phyloP scores from a whole-genome alignment of 768 basidiomycete species.

The Aureoboletus auriporus region DNA sequence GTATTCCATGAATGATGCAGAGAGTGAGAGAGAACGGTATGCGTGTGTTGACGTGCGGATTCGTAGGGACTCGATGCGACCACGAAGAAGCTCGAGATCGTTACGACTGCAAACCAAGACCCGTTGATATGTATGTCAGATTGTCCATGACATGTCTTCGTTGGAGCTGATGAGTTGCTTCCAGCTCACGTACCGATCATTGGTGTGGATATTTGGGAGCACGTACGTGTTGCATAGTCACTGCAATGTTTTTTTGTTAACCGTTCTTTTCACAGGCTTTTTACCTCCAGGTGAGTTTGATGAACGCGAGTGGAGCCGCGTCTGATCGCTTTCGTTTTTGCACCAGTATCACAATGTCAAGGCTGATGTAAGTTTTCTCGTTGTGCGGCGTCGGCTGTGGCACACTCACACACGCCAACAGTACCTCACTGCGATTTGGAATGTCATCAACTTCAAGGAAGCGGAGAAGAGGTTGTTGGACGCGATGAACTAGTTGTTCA shows the following conservation, averaged over 20 bases:
- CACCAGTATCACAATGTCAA: slow-evolving; percentile 88
- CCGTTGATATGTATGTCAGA: slow-evolving; percentile 62
- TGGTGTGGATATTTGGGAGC: slow-evolving; percentile 98
- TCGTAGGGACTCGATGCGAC: slow-evolving; percentile 63
- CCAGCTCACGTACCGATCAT: slow-evolving; percentile 84
- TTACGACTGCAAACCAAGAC: slow-evolving; percentile 96
- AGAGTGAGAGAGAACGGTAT: not conserved
- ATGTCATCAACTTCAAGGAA: slow-evolving; percentile 93
- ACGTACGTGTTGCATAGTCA: slow-evolving; percentile 47
- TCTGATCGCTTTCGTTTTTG: slow-evolving; percentile 15
- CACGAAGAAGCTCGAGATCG: slow-evolving; percentile 78
- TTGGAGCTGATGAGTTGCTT: slow-evolving; percentile 7
- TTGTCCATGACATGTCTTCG: too few relatives aligned
- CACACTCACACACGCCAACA: slow-evolving; percentile 27
- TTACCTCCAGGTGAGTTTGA: slow-evolving; percentile 39
- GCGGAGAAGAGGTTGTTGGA: slow-evolving; percentile 60
- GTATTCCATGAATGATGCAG: slow-evolving; percentile 16
- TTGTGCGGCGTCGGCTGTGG: not conserved
- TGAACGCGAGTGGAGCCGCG: not conserved
- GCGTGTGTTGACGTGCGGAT: not conserved
- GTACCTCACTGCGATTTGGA: slow-evolving; percentile 96
- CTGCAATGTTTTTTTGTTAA: not conserved
- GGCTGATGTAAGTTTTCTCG: slow-evolving; percentile 65
- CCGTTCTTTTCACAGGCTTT: slow-evolving; percentile 48
- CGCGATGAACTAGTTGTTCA: slow-evolving; percentile 28